phyloP scores from a whole-genome alignment of 83 land plant genomes.

The Diphasiastrum complanatum region DNA sequence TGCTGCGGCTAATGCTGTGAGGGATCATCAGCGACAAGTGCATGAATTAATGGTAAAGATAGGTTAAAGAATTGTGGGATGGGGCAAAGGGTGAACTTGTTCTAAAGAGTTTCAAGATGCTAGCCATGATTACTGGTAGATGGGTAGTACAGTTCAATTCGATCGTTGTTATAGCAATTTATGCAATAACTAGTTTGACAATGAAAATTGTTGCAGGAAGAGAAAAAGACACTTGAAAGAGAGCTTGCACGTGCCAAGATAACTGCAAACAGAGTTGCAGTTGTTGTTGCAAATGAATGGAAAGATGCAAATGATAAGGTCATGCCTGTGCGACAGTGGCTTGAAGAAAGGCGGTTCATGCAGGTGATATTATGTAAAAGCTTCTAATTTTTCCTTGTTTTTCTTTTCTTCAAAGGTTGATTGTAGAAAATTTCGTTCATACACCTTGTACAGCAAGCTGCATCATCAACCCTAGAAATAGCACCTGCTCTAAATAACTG shows the following conservation, averaged over 20 bases:
- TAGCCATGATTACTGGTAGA: not conserved
- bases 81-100: not conserved
- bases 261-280: conserved; percentile 68
- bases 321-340: conserved; percentile 86
- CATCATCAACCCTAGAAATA: not conserved
- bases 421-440: not conserved
- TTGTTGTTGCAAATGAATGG: conserved; percentile 77
- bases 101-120: not conserved
- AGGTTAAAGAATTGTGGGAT: not conserved
- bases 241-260: conserved; percentile 71
- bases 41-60: conserved; percentile 51
- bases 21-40: conserved; percentile 61
- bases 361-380: conserved; percentile 37
- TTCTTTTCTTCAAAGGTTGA: not conserved
- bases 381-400: conserved; percentile 1
- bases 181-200: conserved; percentile 6
- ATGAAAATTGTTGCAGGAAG: conserved; percentile 45
- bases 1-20: conserved; percentile 61
- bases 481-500: not conserved
- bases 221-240: conserved; percentile 63
- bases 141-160: not conserved
- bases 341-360: conserved; percentile 62
- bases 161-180: not conserved
- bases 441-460: not conserved
- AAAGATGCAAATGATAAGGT: conserved; percentile 79